Evolutionary conservation across 2,329 filamentous ascomycete species (phyloP), one percentile per base, ranked within the genome.

Genomic region (Colletotrichum cordylinicola): DNA sequence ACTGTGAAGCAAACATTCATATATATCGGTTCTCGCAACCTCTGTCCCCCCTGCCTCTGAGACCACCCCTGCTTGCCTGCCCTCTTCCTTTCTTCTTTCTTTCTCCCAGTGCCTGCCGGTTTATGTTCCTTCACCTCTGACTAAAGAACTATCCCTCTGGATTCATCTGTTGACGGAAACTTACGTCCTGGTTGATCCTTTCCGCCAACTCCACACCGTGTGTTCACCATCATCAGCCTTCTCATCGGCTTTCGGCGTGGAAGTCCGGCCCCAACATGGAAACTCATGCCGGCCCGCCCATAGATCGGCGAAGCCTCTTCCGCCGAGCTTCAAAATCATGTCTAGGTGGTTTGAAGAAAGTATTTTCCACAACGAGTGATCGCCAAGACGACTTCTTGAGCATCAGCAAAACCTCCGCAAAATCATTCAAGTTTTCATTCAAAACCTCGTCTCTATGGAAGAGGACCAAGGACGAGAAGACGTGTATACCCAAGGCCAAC

Each of bases 1-100:
- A 73, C 35, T 52, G 58, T 60, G 58, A 60, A 73, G 74, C 70
- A 69, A 60, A 58, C 58, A 75, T 33, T 35, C 69, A 29, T 73
- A 48, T 65, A 75, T 69, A 74, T 73, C 70, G 65, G 56, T 39
- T 58, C 55, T 67, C 33, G 37, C 33, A 35, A 39, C 43, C 37
- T 62, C n/a, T 43, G 48, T 6, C 5, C 24, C 56, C 33, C 48
- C 31, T 4, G 33, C 39, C 8, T 39, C n/a, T 27, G 37, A 56
- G 33, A 27, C n/a, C 35, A 58, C 43, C 64, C 64, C 24, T 60
- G 48, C 29, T 48, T 8, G 31, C 24, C 55, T 43, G 29, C 13
- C 2, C 31, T n/a, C 8, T 21, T 21, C 37, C 2, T 15, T 39
- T 39, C 18, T 21, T 43, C 18, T 56, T 4, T 8, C 43, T 10